Conservation (phyloP, 2,329 filamentous ascomycete genomes). For the Dactylellina drechsleri region DNA sequence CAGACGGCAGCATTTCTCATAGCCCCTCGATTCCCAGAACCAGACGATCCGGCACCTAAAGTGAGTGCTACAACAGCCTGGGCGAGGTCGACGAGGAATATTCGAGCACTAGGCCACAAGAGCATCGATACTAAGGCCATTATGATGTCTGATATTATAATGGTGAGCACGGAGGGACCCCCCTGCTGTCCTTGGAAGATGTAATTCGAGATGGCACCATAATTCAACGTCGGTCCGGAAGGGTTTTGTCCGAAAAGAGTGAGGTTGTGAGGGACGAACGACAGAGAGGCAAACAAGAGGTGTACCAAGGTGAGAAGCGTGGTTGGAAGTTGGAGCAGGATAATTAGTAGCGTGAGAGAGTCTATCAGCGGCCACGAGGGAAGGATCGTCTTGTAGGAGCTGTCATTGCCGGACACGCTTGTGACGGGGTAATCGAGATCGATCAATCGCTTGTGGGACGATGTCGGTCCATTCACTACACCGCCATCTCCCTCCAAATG, state of each 20-base stretch:
- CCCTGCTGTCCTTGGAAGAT: conserved; percentile 68
- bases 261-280: conserved; percentile 67
- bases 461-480: conserved; percentile 53
- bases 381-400: conserved; percentile 64
- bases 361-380: conserved; percentile 68
- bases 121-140: conserved; percentile 66
- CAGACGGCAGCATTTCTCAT: conserved; percentile 68
- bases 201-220: conserved; percentile 62
- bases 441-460: conserved; percentile 57
- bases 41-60: conserved; percentile 66
- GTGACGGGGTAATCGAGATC: conserved; percentile 57
- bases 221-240: conserved; percentile 66
- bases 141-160: conserved; percentile 66
- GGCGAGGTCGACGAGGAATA: conserved; percentile 67
- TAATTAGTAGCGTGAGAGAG: conserved; percentile 69
- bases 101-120: conserved; percentile 66
- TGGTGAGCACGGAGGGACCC: conserved; percentile 67
- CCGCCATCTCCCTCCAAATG: conserved; percentile 53
- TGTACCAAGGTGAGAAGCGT: conserved; percentile 68
- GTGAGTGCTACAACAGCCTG: conserved; percentile 69
- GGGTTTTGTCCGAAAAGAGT: conserved; percentile 62
- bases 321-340: conserved; percentile 68
- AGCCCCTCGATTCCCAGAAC: conserved; percentile 64
- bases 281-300: conserved; percentile 68
- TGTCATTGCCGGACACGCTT: conserved; percentile 47